Percentiles rank a stretch among this genome's conserved stretches.
These are phyloP conservation scores for Geum urbanum DNA, from an alignment of 306 rosid genomes.

Conservation along the genomic window DNA sequence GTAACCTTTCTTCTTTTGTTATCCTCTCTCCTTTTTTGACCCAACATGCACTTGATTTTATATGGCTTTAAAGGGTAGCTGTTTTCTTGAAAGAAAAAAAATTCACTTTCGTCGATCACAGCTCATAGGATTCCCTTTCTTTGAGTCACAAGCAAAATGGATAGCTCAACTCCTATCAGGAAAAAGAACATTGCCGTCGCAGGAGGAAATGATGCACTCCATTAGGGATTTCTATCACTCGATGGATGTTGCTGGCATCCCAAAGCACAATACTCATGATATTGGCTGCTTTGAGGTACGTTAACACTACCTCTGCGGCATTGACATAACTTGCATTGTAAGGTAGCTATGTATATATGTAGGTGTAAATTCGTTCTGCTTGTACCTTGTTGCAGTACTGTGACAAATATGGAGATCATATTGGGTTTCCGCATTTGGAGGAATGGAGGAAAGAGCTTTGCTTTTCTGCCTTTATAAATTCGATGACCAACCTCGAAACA, in stretches of 20 bases:
- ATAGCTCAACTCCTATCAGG: constrained; percentile 88
- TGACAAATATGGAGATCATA: constrained; percentile 63
- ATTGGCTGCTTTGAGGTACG: constrained; percentile 62
- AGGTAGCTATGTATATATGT: background rate
- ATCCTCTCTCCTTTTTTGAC: too few relatives aligned
- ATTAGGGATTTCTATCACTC: constrained; percentile 73
- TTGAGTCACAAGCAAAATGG: constrained; percentile 98
- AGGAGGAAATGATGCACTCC: constrained; percentile 85
- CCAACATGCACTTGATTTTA: too few relatives aligned
- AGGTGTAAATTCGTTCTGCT: background rate
- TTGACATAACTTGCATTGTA: constrained; percentile 10
- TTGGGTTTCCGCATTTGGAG: constrained; percentile 70
- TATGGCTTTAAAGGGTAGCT: too few relatives aligned
- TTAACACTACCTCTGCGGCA: background rate
- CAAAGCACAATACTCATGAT: constrained; percentile 68
- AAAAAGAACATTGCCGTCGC: constrained; percentile 76
- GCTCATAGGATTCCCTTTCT: constrained; percentile 94
- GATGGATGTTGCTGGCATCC: constrained; percentile 67
- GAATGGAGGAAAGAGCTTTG: constrained; percentile 87
- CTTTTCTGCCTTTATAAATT: constrained; percentile 38
- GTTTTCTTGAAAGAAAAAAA: too few relatives aligned
- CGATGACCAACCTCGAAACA: constrained; percentile 58
- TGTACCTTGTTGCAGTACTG: constrained; percentile 54
- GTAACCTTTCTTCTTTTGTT: constrained; percentile 26
- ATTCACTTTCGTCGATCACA: constrained; percentile 12